Base-by-base conservation (phyloP, 306 rosid species). In the Astragalus glycyphyllos region DNA sequence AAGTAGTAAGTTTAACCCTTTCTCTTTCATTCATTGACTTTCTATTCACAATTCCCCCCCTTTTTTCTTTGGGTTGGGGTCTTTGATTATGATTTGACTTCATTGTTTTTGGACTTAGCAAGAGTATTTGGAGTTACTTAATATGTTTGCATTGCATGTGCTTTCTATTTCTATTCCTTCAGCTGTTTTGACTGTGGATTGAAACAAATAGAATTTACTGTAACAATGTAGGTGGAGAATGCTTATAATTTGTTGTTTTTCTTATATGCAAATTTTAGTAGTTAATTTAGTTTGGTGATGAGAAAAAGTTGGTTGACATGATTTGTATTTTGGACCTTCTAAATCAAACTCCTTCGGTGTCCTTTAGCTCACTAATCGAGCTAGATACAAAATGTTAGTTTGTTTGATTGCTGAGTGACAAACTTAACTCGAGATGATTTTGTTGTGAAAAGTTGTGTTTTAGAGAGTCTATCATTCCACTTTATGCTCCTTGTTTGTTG, bases 1-100 rank as follows among this genome's bases (percentile, higher is more conserved):
- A 34, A 47, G 89, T 45, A 92, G 98, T 92, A 8, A 80, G 85
- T 79, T 4, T 56, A 20, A 20, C 50, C 40, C 45, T n/a, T 38
- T 46, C n/a, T 11, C 64, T 15, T 67, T 71, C 71, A n/a, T 14
- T 59, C 56, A 11, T 61, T 46, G 4, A 26, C 5, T 2, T 40
- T 17, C 3, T 66, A 31, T 68, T 2, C 5, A 37, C 20, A 67
- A 60, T 45, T 20, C 34, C 8, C 45, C 5, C 26, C 42, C 6
- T 23, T 29, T 41, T 29, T 9, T 54, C 0, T 16, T 8, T 5
- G 1, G 6, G 6, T 35, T 1, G 38, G 64, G 50, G 53, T 20
- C 50, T 58, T 31, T 71, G 26, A 44, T 32, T 7, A 0, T 17
- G 11, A 15, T 58, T 65, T 42, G 71, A 35, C 31, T 44, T n/a